Percentiles rank a stretch among this genome's conserved stretches.
Conservation (phyloP, 2,329 filamentous ascomycete species). For the Keithomyces neogunnii region DNA sequence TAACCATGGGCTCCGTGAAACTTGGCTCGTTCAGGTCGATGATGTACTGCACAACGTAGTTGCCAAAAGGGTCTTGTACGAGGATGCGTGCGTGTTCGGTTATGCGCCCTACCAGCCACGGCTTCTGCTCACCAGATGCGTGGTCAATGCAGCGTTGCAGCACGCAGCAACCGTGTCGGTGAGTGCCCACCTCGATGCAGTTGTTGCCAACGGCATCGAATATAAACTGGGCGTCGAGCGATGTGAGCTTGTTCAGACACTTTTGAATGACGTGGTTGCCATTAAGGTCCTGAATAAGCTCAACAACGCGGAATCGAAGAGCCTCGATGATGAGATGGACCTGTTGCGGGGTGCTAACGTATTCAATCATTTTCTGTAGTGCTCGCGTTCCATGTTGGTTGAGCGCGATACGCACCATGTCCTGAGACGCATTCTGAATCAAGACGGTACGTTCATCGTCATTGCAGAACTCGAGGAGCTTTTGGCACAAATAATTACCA, state of each 20-base stretch:
- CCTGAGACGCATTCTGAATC: constrained; percentile 79
- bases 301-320: constrained; percentile 75
- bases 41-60: constrained; percentile 98
- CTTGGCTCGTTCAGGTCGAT: constrained; percentile 80
- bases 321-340: constrained; percentile 81
- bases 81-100: constrained; percentile 80
- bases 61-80: constrained; percentile 95
- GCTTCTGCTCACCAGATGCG: constrained; percentile 81
- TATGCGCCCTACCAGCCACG: constrained; percentile 77
- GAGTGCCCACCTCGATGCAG: constrained; percentile 87
- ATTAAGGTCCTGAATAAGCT: constrained; percentile 93
- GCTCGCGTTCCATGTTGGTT: constrained; percentile 97
- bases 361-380: constrained; percentile 99
- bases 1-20: constrained; percentile 84
- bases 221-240: constrained; percentile 86
- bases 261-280: constrained; percentile 99
- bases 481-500: constrained; percentile 98
- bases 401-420: constrained; percentile 86
- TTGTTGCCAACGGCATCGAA: constrained; percentile 85
- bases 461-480: constrained; percentile 89
- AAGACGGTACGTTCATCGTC: constrained; percentile 90
- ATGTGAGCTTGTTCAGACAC: constrained; percentile 87
- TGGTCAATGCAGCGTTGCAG: constrained; percentile 98
- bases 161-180: constrained; percentile 96
- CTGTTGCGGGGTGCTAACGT: constrained; percentile 78